These are phyloP conservation scores for Trichosporon inkin DNA, from an alignment of 1,284 basidiomycete genomes.

Conservation along the genomic window DNA sequence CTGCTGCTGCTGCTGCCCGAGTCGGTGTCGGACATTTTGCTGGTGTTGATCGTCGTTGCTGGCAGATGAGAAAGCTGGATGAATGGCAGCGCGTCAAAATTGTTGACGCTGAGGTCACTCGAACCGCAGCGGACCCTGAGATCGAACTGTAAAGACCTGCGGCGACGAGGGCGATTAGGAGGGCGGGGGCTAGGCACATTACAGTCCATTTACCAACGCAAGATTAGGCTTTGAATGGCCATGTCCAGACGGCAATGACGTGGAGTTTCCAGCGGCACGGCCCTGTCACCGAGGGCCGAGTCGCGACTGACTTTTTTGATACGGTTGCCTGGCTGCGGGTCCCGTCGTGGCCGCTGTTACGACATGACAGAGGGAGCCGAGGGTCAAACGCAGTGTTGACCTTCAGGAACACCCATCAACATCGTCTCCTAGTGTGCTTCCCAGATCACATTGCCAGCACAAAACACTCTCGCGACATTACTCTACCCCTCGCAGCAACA, in stretches of 20 bases:
- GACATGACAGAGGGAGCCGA: neutral
- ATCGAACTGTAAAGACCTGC: constrained; percentile 4
- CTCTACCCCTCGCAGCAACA: neutral
- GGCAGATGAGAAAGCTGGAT: neutral
- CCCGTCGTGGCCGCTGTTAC: neutral
- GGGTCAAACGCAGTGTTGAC: neutral
- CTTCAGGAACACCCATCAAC: constrained; percentile 4
- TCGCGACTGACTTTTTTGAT: constrained; percentile 6
- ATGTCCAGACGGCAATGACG: neutral
- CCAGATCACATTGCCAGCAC: neutral
- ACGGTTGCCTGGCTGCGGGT: neutral
- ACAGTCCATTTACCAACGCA: neutral
- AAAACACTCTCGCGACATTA: constrained; percentile 1
- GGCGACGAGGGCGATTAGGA: neutral
- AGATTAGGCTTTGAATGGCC: neutral
- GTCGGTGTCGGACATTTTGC: constrained; percentile 15
- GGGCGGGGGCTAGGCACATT: neutral
- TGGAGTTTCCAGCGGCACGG: neutral
- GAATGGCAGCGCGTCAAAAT: constrained; percentile 1
- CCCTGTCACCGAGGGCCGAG: neutral
- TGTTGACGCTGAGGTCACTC: constrained; percentile 5
- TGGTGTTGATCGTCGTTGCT: constrained; percentile 1
- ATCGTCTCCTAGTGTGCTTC: constrained; percentile 3
- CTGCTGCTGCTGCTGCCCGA: constrained; percentile 17
- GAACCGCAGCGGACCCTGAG: neutral